Evolutionary conservation across 805 yeast genomes (phyloP), one percentile per base, ranked within the genome.

Genomic region (Metschnikowia kunwiensis): DNA sequence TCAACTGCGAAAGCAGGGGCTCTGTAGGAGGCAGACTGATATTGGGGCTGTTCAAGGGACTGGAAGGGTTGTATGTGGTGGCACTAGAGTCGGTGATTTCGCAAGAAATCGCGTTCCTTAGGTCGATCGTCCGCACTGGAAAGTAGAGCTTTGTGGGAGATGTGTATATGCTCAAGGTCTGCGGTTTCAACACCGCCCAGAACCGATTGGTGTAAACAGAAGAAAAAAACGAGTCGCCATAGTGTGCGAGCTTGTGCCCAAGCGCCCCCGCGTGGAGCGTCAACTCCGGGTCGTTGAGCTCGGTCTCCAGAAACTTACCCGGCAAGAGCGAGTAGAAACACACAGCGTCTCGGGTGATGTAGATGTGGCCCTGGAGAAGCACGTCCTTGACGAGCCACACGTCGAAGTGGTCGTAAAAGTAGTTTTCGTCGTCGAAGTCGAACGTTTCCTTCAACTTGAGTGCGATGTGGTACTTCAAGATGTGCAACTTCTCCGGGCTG

Each of bases 381-480:
- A 89, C 93, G 50, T 86, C 95, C 42, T 80, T 75, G 39, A 87
- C 66, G 24, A 89, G 64, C 95, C 96, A 89, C 20, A 88, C 78
- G 3, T 82, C 72, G 50, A 71, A 82, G 43, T 80, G 84, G n/a
- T 71, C 74, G 21, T 73, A 49, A 42, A 81, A 70, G n/a, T 58
- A 57, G 47, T 82, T 88, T 26, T 70, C 69, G 14, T 69, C 73
- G n/a, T 59, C 55, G n/a, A 82, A 57, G 4, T 67, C 68, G 47
- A 68, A 68, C 3, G 59, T 64, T 13, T 48, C 45, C 36, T 60
- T 58, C 26, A 68, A 51, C 39, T 64, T 61, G 16, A 56, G 53
- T 2, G 72, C 72, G 10, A 63, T 55, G 24, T 51, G 47, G 14
- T 63, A 44, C 24, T 50, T 48, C 10, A 63, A 32, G 21, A 48